phyloP scores from a whole-genome alignment of 371 early-diverging fungal species.

The Mortierella sp. region DNA sequence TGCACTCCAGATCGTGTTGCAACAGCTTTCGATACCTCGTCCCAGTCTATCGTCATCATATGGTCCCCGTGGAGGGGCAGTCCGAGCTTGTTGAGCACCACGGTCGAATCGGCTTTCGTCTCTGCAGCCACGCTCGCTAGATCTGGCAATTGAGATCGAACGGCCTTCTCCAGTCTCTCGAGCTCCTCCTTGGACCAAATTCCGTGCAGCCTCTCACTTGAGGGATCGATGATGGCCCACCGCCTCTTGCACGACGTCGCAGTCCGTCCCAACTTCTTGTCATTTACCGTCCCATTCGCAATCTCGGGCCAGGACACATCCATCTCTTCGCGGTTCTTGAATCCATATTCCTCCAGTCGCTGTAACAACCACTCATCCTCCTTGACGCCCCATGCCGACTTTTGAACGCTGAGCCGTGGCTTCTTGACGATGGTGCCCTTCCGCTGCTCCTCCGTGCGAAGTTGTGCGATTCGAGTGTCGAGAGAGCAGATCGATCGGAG shows the following conservation, averaged over 20 bases:
- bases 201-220: background rate
- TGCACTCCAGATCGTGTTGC: conserved; percentile 18
- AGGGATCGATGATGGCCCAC: conserved; percentile 13
- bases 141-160: background rate
- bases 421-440: background rate
- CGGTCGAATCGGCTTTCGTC: background rate
- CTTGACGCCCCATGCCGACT: conserved; percentile 5
- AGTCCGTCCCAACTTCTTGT: conserved; percentile 13
- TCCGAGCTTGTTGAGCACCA: background rate
- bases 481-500: conserved; percentile 1
- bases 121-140: background rate
- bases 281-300: background rate
- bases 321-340: background rate
- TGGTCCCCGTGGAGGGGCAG: background rate
- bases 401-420: background rate
- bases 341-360: background rate
- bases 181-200: background rate
- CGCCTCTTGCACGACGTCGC: conserved; percentile 20
- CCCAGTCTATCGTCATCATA: conserved; percentile 7
- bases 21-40: background rate
- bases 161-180: background rate
- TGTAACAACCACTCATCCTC: conserved; percentile 13
- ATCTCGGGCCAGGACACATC: conserved; percentile 15
- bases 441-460: background rate
- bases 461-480: background rate